Percentiles rank a stretch among this genome's conserved stretches.
These are phyloP conservation scores for Stygiomarasmius scandens DNA, from an alignment of 1,284 basidiomycete genomes.

Conservation along the genomic window DNA sequence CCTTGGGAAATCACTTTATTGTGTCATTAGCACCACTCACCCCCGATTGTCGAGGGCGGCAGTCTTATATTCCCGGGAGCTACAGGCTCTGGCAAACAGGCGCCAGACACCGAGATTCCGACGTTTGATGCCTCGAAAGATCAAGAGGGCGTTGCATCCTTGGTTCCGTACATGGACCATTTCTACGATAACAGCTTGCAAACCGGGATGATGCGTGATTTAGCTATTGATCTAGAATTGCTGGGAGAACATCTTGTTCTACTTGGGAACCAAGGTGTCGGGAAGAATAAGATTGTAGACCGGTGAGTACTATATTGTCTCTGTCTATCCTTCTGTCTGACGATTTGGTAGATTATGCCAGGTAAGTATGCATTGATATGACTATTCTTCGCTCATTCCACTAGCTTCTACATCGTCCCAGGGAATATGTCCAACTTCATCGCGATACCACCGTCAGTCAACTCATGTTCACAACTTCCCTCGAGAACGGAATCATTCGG, in stretches of 20 bases:
- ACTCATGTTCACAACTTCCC: constrained; percentile 65
- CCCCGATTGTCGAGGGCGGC: constrained; percentile 40
- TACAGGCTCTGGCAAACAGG: constrained; percentile 27
- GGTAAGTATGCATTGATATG: constrained; percentile 29
- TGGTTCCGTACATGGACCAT: constrained; percentile 67
- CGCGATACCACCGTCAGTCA: constrained; percentile 71
- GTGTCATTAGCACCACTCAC: constrained; percentile 48
- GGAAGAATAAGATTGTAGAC: constrained; percentile 72
- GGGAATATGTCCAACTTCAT: constrained; percentile 71
- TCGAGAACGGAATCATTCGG: constrained; percentile 57
- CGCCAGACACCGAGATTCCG: constrained; percentile 43
- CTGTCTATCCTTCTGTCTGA: constrained; percentile 24
- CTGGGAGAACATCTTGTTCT: constrained; percentile 64
- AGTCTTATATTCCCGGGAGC: constrained; percentile 48
- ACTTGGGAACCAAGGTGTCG: constrained; percentile 72
- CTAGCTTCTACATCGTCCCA: constrained; percentile 59
- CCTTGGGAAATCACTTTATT: not conserved
- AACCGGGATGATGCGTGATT: constrained; percentile 64
- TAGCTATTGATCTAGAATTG: constrained; percentile 62
- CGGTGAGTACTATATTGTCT: constrained; percentile 24
- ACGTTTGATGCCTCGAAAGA: constrained; percentile 52
- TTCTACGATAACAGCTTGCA: constrained; percentile 72
- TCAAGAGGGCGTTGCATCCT: constrained; percentile 52
- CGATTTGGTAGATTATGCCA: constrained; percentile 46
- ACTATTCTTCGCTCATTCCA: not conserved